Evolutionary conservation across 495 filamentous ascomycete genomes (phyloP), one percentile per base, ranked within the genome.

Genomic region (Trichoderma parareesei): DNA sequence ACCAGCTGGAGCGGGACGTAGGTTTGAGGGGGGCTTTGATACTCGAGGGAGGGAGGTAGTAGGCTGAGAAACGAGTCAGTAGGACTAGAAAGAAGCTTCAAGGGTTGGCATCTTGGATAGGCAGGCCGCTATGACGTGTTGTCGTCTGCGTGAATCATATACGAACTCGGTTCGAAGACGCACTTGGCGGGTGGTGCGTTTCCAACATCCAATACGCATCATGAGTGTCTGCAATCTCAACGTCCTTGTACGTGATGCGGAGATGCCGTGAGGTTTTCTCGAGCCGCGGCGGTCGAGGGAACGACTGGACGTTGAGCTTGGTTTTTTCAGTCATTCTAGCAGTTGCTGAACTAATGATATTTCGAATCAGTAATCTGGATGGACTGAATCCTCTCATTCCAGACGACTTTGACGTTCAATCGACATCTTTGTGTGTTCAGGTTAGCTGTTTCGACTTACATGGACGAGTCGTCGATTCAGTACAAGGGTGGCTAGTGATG

Each of bases 121-220:
- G n/a, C n/a, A n/a, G n/a, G 27, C 27, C 27, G 27, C 27, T 2
- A 27, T 27, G 27, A 27, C 2, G 2, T 1, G 1, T 27, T 27
- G 27, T 13, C 11, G 43, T 11, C 0, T 10, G 3, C 11, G 5
- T 44, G 43, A 11, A 13, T 13, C 16, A 9, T 44, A 2, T 44
- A 9, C 43, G 10, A 44, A 9, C 16, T 44, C 4, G 10, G 3
- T 13, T 11, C 11, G 2, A 18, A 18, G 46, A 72, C 71, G 18
- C 63, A 82, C 78, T 83, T 4, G 84, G 83, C 59, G 84, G 79
- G 65, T 85, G 83, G 68, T 80, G 77, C 40, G 81, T 84, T 71
- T 86, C 84, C 60, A 86, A 69, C n/a, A 83, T 82, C 82, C 83
- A 84, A 72, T 79, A 84, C 4, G 75, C 81, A 42, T 82, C 76